phyloP scores from a whole-genome alignment of 257 asterid genomes.

The Penstemon newberryi region DNA sequence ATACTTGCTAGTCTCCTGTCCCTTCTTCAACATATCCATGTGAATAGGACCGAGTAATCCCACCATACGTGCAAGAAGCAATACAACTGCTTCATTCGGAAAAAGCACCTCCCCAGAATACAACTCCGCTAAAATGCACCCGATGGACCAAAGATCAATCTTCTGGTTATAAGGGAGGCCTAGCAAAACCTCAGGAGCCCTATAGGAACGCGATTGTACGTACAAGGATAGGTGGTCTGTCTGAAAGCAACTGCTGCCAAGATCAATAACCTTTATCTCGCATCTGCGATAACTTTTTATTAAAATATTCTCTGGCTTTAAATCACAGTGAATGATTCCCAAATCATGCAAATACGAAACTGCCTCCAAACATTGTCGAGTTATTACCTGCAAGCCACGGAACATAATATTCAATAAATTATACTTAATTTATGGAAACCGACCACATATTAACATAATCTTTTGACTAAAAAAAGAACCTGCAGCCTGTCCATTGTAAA shows the following conservation, averaged over 20 bases:
- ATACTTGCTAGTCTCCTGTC: constrained; percentile 76
- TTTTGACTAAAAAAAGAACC: constrained; percentile 36
- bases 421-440: too few relatives aligned
- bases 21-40: constrained; percentile 62
- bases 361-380: constrained; percentile 89
- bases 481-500: constrained; percentile 77
- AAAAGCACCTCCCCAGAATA: constrained; percentile 92
- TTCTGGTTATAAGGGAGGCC: constrained; percentile 88
- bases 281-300: constrained; percentile 82
- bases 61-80: constrained; percentile 74
- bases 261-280: constrained; percentile 90
- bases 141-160: constrained; percentile 95
- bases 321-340: constrained; percentile 94
- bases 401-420: constrained; percentile 20
- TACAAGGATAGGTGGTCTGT: constrained; percentile 72
- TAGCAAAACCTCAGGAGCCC: constrained; percentile 96
- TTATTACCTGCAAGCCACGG: constrained; percentile 53
- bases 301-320: constrained; percentile 94
- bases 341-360: constrained; percentile 66
- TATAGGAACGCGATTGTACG: constrained; percentile 93
- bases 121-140: constrained; percentile 87
- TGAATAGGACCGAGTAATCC: constrained; percentile 75
- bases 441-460: too few relatives aligned
- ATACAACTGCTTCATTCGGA: constrained; percentile 73
- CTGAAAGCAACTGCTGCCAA: constrained; percentile 96